Evolutionary conservation across 306 rosid genomes (phyloP).

Genomic region (Casuarina glauca): DNA sequence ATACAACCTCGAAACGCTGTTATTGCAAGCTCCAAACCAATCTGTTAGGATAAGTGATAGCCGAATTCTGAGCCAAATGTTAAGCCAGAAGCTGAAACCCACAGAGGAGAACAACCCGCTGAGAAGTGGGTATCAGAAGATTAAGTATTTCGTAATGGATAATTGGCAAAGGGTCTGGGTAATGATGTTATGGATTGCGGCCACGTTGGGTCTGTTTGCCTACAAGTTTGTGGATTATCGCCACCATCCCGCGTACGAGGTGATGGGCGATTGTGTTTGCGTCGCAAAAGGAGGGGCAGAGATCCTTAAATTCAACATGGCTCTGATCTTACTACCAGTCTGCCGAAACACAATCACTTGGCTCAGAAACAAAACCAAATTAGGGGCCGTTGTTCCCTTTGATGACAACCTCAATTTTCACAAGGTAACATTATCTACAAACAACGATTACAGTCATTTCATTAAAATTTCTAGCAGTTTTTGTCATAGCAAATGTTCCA

Average conservation of each 20-base stretch:
- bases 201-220: slow-evolving; percentile 36
- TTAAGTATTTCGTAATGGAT: slow-evolving; percentile 44
- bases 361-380: slow-evolving; percentile 62
- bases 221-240: slow-evolving; percentile 56
- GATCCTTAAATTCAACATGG: slow-evolving; percentile 66
- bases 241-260: slow-evolving; percentile 34
- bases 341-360: slow-evolving; percentile 71
- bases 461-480: neutral
- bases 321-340: slow-evolving; percentile 53
- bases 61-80: slow-evolving; percentile 46
- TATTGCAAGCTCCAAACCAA: slow-evolving; percentile 55
- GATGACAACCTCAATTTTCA: slow-evolving; percentile 65
- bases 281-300: slow-evolving; percentile 68
- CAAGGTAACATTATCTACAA: slow-evolving; percentile 22
- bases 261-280: slow-evolving; percentile 63
- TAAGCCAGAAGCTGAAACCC: slow-evolving; percentile 61
- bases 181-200: slow-evolving; percentile 46
- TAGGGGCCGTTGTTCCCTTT: slow-evolving; percentile 49
- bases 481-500: neutral
- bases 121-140: slow-evolving; percentile 23
- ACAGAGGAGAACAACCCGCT: slow-evolving; percentile 44
- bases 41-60: slow-evolving; percentile 51
- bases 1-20: slow-evolving; percentile 46
- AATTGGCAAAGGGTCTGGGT: slow-evolving; percentile 67
- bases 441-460: neutral